phyloP scores from a whole-genome alignment of 2,329 filamentous ascomycete genomes.

The Thelonectria olida region DNA sequence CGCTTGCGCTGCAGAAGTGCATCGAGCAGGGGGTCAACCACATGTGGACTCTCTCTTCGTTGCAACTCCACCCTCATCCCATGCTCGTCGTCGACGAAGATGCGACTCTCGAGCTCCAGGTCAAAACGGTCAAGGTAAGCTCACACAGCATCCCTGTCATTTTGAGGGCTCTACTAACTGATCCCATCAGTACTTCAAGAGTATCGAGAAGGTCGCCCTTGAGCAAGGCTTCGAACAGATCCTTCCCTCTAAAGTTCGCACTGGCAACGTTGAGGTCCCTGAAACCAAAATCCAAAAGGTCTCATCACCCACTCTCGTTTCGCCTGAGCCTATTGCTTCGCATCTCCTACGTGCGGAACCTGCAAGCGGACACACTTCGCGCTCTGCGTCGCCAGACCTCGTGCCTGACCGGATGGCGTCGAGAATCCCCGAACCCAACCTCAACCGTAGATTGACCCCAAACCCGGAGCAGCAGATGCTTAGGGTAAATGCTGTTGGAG shows the following conservation, averaged over 20 bases:
- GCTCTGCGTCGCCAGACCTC: conserved; percentile 67
- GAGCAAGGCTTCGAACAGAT: conserved; percentile 67
- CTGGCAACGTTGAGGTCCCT: conserved; percentile 54
- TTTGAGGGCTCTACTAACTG: conserved; percentile 4
- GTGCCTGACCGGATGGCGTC: conserved; percentile 71
- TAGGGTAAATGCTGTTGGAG: conserved; percentile 37
- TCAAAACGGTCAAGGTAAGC: conserved; percentile 74
- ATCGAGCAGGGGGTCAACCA: conserved; percentile 86
- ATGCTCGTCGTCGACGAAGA: conserved; percentile 88
- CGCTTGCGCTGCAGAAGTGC: conserved; percentile 80
- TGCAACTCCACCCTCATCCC: conserved; percentile 83
- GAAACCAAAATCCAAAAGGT: conserved; percentile 54
- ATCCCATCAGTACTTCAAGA: conserved; percentile 70
- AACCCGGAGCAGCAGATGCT: conserved; percentile 56
- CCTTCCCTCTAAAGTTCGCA: conserved; percentile 64
- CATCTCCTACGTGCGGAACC: conserved; percentile 64
- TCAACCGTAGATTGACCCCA: conserved; percentile 57
- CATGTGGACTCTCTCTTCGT: conserved; percentile 87
- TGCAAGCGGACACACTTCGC: conserved; percentile 62
- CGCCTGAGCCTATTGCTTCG: conserved; percentile 65
- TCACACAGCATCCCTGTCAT: neutral
- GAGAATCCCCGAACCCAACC: conserved; percentile 59
- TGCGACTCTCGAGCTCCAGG: conserved; percentile 75
- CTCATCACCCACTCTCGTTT: conserved; percentile 56
- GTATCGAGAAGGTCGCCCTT: conserved; percentile 71